Percentiles rank a stretch among this genome's conserved stretches.
Evolutionary conservation across 352 stramenopile species (phyloP).

Genomic region (Globisporangium camurandrum): DNA sequence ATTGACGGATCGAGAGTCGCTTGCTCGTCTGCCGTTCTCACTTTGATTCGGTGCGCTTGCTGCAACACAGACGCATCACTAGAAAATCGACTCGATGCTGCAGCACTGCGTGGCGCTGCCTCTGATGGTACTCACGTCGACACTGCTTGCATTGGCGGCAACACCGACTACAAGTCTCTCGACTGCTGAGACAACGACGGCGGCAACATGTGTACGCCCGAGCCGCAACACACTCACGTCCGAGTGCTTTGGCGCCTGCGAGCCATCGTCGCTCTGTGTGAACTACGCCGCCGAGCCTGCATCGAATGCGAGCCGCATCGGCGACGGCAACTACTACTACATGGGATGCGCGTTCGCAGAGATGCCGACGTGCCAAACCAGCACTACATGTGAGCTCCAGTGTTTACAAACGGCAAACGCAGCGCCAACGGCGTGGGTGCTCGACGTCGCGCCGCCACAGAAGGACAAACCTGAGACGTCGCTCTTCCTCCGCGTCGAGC

Average conservation of each 20-base stretch:
- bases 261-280: conserved; percentile 37
- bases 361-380: conserved; percentile 42
- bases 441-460: conserved; percentile 56
- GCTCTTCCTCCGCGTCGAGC: conserved; percentile 48
- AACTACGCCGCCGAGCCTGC: conserved; percentile 38
- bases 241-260: conserved; percentile 43
- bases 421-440: conserved; percentile 31
- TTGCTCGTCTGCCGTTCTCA: too few species aligned
- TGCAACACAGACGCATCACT: too few species aligned
- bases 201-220: conserved; percentile 25
- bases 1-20: too few species aligned
- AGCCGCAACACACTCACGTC: conserved; percentile 49
- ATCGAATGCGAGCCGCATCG: conserved; percentile 20
- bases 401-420: conserved; percentile 40
- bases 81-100: too few species aligned
- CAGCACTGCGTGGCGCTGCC: too few species aligned
- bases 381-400: conserved; percentile 59
- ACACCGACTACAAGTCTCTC: too few species aligned
- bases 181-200: too few species aligned
- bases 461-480: conserved; percentile 53
- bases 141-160: too few species aligned
- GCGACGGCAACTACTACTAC: conserved; percentile 56
- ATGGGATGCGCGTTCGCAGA: conserved; percentile 39
- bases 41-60: too few species aligned
- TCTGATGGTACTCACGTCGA: too few species aligned